Evolutionary conservation across 768 basidiomycete genomes (phyloP).

Genomic region (Mycena alexandri): DNA sequence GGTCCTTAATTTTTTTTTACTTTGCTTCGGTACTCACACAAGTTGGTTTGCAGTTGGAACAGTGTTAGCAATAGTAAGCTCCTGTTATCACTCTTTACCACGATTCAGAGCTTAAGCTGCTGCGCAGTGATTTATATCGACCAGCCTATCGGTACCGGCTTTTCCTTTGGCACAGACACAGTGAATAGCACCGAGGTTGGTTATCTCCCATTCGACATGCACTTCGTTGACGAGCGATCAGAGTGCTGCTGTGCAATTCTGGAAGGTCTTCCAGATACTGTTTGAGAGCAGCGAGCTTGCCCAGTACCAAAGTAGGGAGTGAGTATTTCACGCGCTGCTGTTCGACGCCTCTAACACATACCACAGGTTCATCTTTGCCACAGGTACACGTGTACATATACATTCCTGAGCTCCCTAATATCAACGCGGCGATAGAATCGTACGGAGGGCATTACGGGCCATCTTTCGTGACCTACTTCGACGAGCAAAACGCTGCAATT

Average conservation of each 20-base stretch:
- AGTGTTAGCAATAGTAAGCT: slow-evolving; percentile 69
- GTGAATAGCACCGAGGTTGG: slow-evolving; percentile 65
- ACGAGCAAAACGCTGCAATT: slow-evolving; percentile 71
- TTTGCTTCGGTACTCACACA: not conserved
- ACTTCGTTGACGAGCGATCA: not conserved
- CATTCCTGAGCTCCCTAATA: not conserved
- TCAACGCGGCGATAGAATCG: slow-evolving; percentile 53
- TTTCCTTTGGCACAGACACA: slow-evolving; percentile 68
- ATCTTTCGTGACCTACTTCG: slow-evolving; percentile 72
- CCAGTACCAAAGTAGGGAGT: slow-evolving; percentile 68
- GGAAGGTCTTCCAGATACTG: slow-evolving; percentile 73
- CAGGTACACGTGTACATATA: slow-evolving; percentile 37
- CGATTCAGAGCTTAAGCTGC: not conserved
- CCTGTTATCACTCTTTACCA: not conserved
- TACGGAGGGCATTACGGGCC: slow-evolving; percentile 80
- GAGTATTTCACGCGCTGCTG: slow-evolving; percentile 34
- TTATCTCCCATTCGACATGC: not conserved
- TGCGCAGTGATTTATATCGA: slow-evolving; percentile 77
- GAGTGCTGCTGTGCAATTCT: slow-evolving; percentile 68
- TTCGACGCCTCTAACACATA: not conserved
- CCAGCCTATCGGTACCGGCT: slow-evolving; percentile 76
- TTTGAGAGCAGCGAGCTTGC: slow-evolving; percentile 69
- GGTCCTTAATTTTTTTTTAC: slow-evolving; percentile 46
- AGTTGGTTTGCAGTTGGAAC: slow-evolving; percentile 65
- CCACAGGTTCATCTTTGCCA: slow-evolving; percentile 70